Percentiles rank a stretch among this genome's conserved stretches.
phyloP scores from a whole-genome alignment of 306 rosid species.

The Rosa chinensis region DNA sequence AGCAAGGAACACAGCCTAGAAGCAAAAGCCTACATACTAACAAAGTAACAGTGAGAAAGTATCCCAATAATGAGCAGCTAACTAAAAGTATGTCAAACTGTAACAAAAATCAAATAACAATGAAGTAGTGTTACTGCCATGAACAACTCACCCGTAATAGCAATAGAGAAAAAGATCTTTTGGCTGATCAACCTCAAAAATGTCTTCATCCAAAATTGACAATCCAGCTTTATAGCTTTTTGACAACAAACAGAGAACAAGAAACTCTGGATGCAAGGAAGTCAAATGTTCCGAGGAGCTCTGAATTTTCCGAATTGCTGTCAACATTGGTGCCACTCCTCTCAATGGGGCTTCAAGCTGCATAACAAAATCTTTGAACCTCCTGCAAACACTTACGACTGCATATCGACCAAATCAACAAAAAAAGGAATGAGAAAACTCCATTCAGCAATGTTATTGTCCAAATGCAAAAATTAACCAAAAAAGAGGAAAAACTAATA shows the following conservation, averaged over 20 bases:
- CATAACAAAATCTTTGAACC: constrained; percentile 69
- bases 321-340: constrained; percentile 78
- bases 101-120: not conserved
- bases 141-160: constrained; percentile 78
- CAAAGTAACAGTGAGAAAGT: not conserved
- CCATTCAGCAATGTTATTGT: not conserved
- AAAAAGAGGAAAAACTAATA: constrained; percentile 24
- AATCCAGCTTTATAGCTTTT: constrained; percentile 82
- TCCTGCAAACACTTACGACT: constrained; percentile 80
- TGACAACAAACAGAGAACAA: constrained; percentile 79
- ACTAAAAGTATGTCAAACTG: not conserved
- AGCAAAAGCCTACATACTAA: not conserved
- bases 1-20: not conserved
- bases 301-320: constrained; percentile 74
- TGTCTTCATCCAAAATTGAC: constrained; percentile 68
- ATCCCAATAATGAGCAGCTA: not conserved
- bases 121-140: constrained; percentile 6
- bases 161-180: constrained; percentile 86
- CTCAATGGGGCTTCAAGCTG: constrained; percentile 76
- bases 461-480: no score
- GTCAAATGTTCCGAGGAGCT: constrained; percentile 72
- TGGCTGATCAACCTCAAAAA: constrained; percentile 85
- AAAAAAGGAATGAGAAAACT: not conserved
- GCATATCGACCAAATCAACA: constrained; percentile 29
- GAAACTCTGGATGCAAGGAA: constrained; percentile 77